Base-by-base conservation (phyloP, 257 asterid genomes). In the Lithospermum erythrorhizon region DNA sequence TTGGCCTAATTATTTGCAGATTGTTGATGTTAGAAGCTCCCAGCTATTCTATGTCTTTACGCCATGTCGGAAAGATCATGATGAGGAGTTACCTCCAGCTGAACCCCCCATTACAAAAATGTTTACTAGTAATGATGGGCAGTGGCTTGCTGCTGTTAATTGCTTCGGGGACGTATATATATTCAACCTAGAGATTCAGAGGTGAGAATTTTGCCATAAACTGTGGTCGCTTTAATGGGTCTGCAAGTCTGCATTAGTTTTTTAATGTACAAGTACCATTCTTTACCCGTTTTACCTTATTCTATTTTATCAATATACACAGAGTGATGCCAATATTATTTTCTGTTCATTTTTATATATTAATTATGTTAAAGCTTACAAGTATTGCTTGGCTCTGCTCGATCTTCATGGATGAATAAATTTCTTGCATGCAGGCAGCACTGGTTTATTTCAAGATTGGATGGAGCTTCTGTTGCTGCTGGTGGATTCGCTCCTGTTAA, bases 371-470 rank as follows among this genome's bases (percentile, higher is more conserved):
- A 2, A 53, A 53, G 27, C 25, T 23, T 6, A 30, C 23, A 56
- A 55, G 18, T 7, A 35, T 6, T 24, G 49, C 53, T 25, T 9
- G 22, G 17, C 15, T 10, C 59, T 56, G 8, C 15, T 35, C 47
- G 9, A 35, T 9, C 21, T 11, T 57, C 45, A 23, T 18, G 7
- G 10, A 47, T 22, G 16, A 58, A 45, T 21, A 21, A 21, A 53
- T 62, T 70, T 70, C 45, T 35, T 56, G 61, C 21, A 58, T 21
- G 25, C 89, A 93, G 99, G 85, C 99, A 89, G 69, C 99, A 93
- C 71, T 93, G 99, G 99, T 93, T 89, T 68, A 72, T 93, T 70
- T 77, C 97, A 68, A 83, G 96, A 81, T 78, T 93, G 83, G 93
- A 83, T 57, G 95, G 96, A 61, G 94, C 95, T n/a, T 83, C 97